These are phyloP conservation scores for Zygosaccharomyces rouxii DNA, from an alignment of 805 yeast genomes.

Conservation along the genomic window DNA sequence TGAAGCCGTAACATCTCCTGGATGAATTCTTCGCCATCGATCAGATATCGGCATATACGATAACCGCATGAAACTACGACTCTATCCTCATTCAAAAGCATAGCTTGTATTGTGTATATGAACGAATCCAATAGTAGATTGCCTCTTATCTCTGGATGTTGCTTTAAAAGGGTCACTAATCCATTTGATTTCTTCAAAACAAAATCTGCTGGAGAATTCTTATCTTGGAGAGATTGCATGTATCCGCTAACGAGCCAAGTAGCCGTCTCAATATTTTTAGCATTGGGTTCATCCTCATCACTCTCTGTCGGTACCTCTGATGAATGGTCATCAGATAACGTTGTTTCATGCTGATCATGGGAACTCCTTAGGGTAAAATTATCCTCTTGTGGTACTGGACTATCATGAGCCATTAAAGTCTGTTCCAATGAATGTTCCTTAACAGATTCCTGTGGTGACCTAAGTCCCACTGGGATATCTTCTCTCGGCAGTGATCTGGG, in stretches of 20 bases:
- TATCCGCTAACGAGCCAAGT: slow-evolving; percentile 37
- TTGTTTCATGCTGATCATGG: slow-evolving; percentile 1
- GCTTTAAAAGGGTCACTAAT: slow-evolving; percentile 50
- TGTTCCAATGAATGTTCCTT: slow-evolving; percentile 7
- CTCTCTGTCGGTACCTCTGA: neutral
- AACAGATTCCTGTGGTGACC: neutral
- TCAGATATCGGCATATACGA: slow-evolving; percentile 62
- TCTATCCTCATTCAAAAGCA: slow-evolving; percentile 53
- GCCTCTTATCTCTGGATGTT: slow-evolving; percentile 55
- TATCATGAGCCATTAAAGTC: slow-evolving; percentile 4
- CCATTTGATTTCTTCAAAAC: slow-evolving; percentile 58
- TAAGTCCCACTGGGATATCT: neutral
- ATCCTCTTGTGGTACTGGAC: slow-evolving; percentile 2
- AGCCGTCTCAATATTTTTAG: slow-evolving; percentile 27
- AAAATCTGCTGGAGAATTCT: slow-evolving; percentile 22
- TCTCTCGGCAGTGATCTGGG: slow-evolving; percentile 1
- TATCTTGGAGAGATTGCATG: slow-evolving; percentile 34
- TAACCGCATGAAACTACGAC: slow-evolving; percentile 73
- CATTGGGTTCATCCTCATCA: slow-evolving; percentile 7
- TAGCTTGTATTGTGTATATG: slow-evolving; percentile 52
- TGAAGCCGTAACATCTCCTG: slow-evolving; percentile 49
- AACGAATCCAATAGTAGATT: slow-evolving; percentile 61
- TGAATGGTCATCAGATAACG: slow-evolving; percentile 4
- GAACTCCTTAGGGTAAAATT: slow-evolving; percentile 1
- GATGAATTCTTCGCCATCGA: slow-evolving; percentile 52